A percentile compares a stretch with the other conserved stretches of the same genome.
These are phyloP conservation scores for Hypoxylon sp. DNA, from an alignment of 2,329 filamentous ascomycete genomes.

Conservation along the genomic window DNA sequence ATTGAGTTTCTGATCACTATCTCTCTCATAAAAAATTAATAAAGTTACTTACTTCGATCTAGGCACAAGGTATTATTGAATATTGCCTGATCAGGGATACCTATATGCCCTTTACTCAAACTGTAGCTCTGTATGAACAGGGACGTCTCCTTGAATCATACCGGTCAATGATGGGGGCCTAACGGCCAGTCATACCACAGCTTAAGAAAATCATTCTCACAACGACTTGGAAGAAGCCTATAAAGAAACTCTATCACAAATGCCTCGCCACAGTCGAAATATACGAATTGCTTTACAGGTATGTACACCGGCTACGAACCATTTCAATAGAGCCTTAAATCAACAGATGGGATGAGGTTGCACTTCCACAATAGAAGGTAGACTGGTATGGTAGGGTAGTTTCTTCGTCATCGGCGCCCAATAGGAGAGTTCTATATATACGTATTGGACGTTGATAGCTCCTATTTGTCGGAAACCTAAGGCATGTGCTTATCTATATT, in stretches of 20 bases:
- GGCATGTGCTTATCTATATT: constrained; percentile 39
- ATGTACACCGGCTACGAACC: background rate
- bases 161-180: background rate
- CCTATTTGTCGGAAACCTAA: constrained; percentile 23
- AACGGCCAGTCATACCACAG: background rate
- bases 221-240: background rate
- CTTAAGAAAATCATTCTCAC: background rate
- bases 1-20: background rate
- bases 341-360: constrained; percentile 14
- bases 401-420: constrained; percentile 13
- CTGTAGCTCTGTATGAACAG: background rate
- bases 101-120: constrained; percentile 1
- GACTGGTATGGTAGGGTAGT: constrained; percentile 8
- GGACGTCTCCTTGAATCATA: background rate
- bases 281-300: background rate
- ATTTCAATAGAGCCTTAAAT: constrained; percentile 9
- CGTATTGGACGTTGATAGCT: constrained; percentile 19
- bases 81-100: background rate
- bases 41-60: background rate
- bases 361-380: constrained; percentile 17
- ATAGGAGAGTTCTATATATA: constrained; percentile 11
- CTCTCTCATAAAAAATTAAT: background rate
- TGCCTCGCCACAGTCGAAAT: background rate
- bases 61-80: background rate
- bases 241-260: background rate